Evolutionary conservation across 2,329 filamentous ascomycete species (phyloP).

Genomic region (Alternaria viburni): DNA sequence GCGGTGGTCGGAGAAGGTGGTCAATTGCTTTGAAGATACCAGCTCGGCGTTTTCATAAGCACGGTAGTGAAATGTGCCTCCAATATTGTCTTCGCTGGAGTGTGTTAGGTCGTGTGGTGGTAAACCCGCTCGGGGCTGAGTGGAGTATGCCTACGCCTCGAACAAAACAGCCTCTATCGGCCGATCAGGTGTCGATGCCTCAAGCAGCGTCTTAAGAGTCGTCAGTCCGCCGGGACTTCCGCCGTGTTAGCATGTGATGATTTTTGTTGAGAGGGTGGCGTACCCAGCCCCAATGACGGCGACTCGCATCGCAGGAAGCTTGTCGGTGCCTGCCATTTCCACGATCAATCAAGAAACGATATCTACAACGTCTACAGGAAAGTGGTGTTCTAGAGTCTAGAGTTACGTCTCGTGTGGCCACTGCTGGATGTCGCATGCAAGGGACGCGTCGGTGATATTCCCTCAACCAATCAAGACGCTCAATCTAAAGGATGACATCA

Average conservation of each 20-base stretch:
- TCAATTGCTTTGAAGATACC: constrained; percentile 59
- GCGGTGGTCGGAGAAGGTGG: constrained; percentile 59
- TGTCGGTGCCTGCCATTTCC: constrained; percentile 17
- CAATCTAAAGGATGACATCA: not conserved
- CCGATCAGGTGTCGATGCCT: constrained; percentile 36
- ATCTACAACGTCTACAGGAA: too few relatives aligned
- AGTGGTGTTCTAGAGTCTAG: not conserved
- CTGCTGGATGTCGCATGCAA: not conserved
- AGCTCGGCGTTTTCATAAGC: constrained; percentile 60
- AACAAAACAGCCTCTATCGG: constrained; percentile 55
- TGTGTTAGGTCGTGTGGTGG: constrained; percentile 11
- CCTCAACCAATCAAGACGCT: not conserved
- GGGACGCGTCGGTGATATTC: not conserved
- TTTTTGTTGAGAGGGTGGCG: not conserved
- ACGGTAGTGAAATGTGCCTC: constrained; percentile 57
- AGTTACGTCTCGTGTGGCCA: not conserved
- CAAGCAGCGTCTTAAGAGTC: constrained; percentile 39
- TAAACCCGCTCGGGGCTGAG: not conserved
- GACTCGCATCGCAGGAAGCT: constrained; percentile 30
- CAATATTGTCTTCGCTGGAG: constrained; percentile 49
- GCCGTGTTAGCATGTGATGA: constrained; percentile 1
- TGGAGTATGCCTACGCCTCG: constrained; percentile 41
- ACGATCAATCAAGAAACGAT: not conserved
- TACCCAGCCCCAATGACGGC: constrained; percentile 41
- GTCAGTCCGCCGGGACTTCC: constrained; percentile 35